Conservation (phyloP, 805 yeast genomes). For the Wickerhamiella musiphila region DNA sequence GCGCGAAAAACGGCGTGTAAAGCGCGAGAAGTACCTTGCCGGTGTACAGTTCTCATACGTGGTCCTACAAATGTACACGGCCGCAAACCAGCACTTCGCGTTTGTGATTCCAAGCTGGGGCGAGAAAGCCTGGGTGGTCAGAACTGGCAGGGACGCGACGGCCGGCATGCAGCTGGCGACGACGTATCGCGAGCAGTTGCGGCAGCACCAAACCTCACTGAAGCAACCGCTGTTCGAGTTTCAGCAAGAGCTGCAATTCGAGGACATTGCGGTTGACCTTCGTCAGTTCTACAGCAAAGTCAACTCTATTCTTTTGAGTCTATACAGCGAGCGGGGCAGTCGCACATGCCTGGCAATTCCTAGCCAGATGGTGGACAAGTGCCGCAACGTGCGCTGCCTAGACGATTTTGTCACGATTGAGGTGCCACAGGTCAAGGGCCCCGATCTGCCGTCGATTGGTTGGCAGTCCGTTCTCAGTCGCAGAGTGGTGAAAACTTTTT, state of each 20-base stretch:
- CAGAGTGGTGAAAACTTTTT: constrained; percentile 48
- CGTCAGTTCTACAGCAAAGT: constrained; percentile 40
- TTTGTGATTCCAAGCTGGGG: constrained; percentile 10
- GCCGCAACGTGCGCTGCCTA: constrained; percentile 5
- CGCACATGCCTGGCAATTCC: constrained; percentile 53
- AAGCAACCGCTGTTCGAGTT: constrained; percentile 27
- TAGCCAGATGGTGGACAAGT: constrained; percentile 36
- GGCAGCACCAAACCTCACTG: constrained; percentile 3
- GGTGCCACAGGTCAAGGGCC: background rate
- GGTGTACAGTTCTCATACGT: constrained; percentile 17
- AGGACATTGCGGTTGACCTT: constrained; percentile 34
- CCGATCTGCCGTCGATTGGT: constrained; percentile 10
- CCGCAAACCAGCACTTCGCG: constrained; percentile 10
- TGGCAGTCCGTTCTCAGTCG: constrained; percentile 33
- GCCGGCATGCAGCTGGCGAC: constrained; percentile 2
- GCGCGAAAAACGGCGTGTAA: constrained; percentile 22
- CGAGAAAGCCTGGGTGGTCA: constrained; percentile 1
- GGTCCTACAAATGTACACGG: constrained; percentile 13
- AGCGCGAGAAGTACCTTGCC: constrained; percentile 18
- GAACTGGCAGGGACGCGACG: constrained; percentile 1
- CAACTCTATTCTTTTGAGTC: constrained; percentile 33
- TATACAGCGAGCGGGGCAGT: constrained; percentile 51
- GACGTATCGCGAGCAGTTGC: constrained; percentile 7
- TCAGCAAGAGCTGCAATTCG: constrained; percentile 36
- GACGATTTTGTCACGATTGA: constrained; percentile 6